A percentile compares a stretch with the other conserved stretches of the same genome.
Conservation (phyloP, 1,284 basidiomycete genomes). For the Leccinum fuscescens region DNA sequence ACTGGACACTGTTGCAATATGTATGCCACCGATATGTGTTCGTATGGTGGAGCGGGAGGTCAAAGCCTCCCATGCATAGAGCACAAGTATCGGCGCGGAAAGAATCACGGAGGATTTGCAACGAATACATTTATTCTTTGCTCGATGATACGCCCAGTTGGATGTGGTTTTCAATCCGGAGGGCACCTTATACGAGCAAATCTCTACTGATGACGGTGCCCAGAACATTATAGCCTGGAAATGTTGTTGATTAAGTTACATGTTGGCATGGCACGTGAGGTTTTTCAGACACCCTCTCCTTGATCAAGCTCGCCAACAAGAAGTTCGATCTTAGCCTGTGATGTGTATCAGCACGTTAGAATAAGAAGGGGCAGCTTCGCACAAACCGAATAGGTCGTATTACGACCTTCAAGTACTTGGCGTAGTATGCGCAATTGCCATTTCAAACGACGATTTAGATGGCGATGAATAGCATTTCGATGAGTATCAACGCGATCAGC, state of each 20-base stretch:
- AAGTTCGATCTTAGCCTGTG: conserved; percentile 66
- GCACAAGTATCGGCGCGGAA: neutral
- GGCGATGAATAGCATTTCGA: conserved; percentile 47
- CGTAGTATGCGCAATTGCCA: conserved; percentile 70
- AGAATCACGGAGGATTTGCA: neutral
- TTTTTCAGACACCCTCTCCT: conserved; percentile 48
- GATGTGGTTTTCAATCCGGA: conserved; percentile 59
- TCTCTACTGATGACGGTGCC: neutral
- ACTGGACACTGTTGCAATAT: conserved; percentile 1
- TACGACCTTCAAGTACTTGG: conserved; percentile 61
- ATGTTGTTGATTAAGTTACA: conserved; percentile 4
- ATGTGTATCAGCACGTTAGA: conserved; percentile 8
- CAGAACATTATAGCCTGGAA: neutral
- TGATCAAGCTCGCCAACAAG: conserved; percentile 61
- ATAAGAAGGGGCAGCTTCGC: neutral
- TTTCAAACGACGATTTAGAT: conserved; percentile 53
- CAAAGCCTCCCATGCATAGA: conserved; percentile 6
- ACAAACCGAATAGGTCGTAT: conserved; percentile 62
- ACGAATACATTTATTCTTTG: conserved; percentile 42
- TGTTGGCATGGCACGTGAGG: neutral
- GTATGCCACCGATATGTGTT: conserved; percentile 14
- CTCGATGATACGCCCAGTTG: conserved; percentile 82
- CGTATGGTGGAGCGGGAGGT: neutral
- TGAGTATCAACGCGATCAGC: conserved; percentile 56
- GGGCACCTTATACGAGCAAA: conserved; percentile 82